Conservation (phyloP, 805 yeast species). For the Saccharomycopsis sp. region DNA sequence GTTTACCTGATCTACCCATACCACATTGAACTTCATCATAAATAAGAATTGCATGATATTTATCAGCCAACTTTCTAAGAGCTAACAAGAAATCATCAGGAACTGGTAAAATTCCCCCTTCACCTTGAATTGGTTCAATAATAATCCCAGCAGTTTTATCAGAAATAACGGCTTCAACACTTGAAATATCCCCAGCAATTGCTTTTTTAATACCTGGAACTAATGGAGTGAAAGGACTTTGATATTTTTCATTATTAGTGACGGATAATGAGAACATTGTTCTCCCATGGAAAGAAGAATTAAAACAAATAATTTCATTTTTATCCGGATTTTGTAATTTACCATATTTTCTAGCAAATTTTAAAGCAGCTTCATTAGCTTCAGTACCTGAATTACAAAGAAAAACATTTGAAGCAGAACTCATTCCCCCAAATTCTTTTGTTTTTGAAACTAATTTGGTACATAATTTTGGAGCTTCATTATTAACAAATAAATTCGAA, state of each 20-base stretch:
- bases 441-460: conserved; percentile 63
- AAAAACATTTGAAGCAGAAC: conserved; percentile 64
- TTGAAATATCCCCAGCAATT: conserved; percentile 44
- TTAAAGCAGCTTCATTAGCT: conserved; percentile 72
- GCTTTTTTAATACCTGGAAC: conserved; percentile 82
- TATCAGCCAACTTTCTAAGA: conserved; percentile 55
- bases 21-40: conserved; percentile 98
- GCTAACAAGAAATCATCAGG: conserved; percentile 51
- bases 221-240: conserved; percentile 81
- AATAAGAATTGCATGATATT: conserved; percentile 65
- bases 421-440: conserved; percentile 65
- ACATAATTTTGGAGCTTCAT: conserved; percentile 74
- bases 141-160: conserved; percentile 70
- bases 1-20: conserved; percentile 78
- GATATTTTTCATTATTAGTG: conserved; percentile 89
- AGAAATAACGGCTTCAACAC: conserved; percentile 39
- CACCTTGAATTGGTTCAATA: conserved; percentile 96
- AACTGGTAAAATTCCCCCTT: conserved; percentile 82
- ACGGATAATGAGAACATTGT: conserved; percentile 89
- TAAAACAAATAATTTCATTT: conserved; percentile 75
- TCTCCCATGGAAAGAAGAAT: conserved; percentile 90
- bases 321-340: conserved; percentile 43
- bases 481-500: conserved; percentile 77
- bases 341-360: conserved; percentile 76
- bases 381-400: conserved; percentile 68